Evolutionary conservation across 306 rosid genomes (phyloP).

Genomic region (Hippophae tibetana): DNA sequence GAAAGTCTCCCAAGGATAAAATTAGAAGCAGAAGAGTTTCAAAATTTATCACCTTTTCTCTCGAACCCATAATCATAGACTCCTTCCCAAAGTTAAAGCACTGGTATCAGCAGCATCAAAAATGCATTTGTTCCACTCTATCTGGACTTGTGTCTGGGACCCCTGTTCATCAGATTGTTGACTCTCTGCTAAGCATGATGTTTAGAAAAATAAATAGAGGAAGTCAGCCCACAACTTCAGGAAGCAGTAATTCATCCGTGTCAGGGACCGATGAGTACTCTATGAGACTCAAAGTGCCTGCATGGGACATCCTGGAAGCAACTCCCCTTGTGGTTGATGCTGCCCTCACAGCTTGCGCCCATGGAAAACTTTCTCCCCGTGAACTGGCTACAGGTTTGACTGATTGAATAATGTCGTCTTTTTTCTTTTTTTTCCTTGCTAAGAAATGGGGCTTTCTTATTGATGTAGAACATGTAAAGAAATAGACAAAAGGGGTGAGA

Average conservation of each 20-base stretch:
- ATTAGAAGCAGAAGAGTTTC: slow-evolving; percentile 70
- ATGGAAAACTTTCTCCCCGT: slow-evolving; percentile 89
- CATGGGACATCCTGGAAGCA: slow-evolving; percentile 97
- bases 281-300: slow-evolving; percentile 75
- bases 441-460: too few relatives aligned
- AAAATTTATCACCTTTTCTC: slow-evolving; percentile 61
- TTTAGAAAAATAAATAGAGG: slow-evolving; percentile 63
- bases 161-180: slow-evolving; percentile 90
- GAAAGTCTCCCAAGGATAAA: slow-evolving; percentile 41
- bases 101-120: slow-evolving; percentile 95
- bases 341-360: slow-evolving; percentile 95
- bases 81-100: slow-evolving; percentile 85
- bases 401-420: background rate
- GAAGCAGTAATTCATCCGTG: slow-evolving; percentile 86
- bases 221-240: slow-evolving; percentile 59
- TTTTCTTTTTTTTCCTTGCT: too few relatives aligned
- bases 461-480: too few relatives aligned
- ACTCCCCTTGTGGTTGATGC: slow-evolving; percentile 94
- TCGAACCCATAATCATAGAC: slow-evolving; percentile 78
- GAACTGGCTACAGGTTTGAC: slow-evolving; percentile 86
- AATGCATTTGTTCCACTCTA: slow-evolving; percentile 90
- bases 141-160: slow-evolving; percentile 93
- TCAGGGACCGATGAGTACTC: slow-evolving; percentile 55
- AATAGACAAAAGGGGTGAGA: too few relatives aligned
- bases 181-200: slow-evolving; percentile 90